phyloP scores from a whole-genome alignment of 2,329 filamentous ascomycete genomes.

The Botrytis tulipae region DNA sequence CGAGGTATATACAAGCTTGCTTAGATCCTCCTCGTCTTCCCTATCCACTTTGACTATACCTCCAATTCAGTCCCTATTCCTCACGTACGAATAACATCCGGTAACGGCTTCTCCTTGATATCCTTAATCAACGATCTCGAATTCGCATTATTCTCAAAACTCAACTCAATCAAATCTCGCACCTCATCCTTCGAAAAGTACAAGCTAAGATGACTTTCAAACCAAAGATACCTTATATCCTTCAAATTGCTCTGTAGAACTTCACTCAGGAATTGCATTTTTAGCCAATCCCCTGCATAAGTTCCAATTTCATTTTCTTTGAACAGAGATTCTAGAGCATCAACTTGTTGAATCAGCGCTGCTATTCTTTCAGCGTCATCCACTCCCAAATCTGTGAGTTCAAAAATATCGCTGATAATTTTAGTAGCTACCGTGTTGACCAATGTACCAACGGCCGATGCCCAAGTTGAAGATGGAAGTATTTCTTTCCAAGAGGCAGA shows the following conservation, averaged over 20 bases:
- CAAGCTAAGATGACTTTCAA: slow-evolving; percentile 62
- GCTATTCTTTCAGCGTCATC: slow-evolving; percentile 64
- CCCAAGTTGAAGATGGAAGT: slow-evolving; percentile 59
- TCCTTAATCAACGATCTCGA: slow-evolving; percentile 58
- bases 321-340: slow-evolving; percentile 60
- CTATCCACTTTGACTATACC: neutral
- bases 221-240: slow-evolving; percentile 62
- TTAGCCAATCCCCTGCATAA: slow-evolving; percentile 61
- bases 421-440: slow-evolving; percentile 59
- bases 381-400: slow-evolving; percentile 59
- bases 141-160: slow-evolving; percentile 60
- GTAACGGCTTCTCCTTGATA: slow-evolving; percentile 46
- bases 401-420: slow-evolving; percentile 61
- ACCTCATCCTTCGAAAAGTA: slow-evolving; percentile 62
- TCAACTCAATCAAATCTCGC: slow-evolving; percentile 59
- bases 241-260: slow-evolving; percentile 65
- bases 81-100: neutral
- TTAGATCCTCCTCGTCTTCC: neutral
- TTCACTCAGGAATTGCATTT: slow-evolving; percentile 62
- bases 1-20: neutral
- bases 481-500: slow-evolving; percentile 58
- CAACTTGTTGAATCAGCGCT: slow-evolving; percentile 55
- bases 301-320: slow-evolving; percentile 55
- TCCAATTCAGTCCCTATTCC: neutral
- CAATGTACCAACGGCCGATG: slow-evolving; percentile 60